These are phyloP conservation scores for Penicillium corylophilum DNA, from an alignment of 2,329 filamentous ascomycete species.

Conservation along the genomic window DNA sequence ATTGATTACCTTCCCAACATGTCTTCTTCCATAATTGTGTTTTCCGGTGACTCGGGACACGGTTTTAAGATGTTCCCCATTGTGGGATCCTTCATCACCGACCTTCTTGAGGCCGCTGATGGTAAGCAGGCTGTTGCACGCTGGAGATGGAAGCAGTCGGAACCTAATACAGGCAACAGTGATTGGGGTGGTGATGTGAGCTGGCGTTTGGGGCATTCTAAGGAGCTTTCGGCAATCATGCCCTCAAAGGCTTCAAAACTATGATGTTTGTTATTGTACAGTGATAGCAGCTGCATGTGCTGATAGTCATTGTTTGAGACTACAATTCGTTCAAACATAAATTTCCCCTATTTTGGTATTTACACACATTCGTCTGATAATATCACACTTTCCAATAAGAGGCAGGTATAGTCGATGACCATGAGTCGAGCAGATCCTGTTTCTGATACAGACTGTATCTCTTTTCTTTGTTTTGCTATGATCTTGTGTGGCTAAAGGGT, in stretches of 20 bases:
- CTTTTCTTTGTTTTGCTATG: neutral
- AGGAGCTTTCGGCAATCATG: conserved; percentile 27
- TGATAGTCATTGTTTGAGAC: neutral
- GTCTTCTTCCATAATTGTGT: conserved; percentile 48
- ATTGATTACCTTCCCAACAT: conserved; percentile 59
- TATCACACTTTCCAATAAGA: no score
- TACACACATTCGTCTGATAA: no score
- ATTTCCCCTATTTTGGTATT: no score
- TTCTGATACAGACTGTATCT: neutral
- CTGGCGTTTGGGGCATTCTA: conserved; percentile 46
- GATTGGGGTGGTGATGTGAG: conserved; percentile 50
- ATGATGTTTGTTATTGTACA: neutral
- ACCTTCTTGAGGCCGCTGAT: conserved; percentile 45
- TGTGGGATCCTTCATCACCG: conserved; percentile 55
- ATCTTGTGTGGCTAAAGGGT: neutral
- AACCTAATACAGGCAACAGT: conserved; percentile 26
- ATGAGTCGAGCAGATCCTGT: neutral
- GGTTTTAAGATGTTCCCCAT: conserved; percentile 64
- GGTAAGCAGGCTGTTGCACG: conserved; percentile 43
- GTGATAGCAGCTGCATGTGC: neutral
- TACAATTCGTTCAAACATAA: no score
- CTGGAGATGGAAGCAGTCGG: conserved; percentile 54
- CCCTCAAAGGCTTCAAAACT: conserved; percentile 23
- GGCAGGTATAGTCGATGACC: no score
- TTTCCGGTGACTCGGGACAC: conserved; percentile 61